Evolutionary conservation across 2,329 filamentous ascomycete species (phyloP).

Genomic region (Dissoconium aciculare): DNA sequence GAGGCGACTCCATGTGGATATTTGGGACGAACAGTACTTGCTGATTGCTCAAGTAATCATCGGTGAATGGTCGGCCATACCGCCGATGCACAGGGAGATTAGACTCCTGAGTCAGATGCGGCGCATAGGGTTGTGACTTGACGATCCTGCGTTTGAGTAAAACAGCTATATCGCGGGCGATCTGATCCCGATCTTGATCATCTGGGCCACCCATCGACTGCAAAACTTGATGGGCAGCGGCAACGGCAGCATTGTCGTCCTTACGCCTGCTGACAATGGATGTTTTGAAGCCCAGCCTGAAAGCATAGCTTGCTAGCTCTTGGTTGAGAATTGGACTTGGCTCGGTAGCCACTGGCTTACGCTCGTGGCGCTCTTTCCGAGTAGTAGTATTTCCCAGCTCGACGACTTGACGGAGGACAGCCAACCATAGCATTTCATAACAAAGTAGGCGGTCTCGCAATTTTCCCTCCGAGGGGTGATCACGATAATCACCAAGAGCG

Average conservation of each 20-base stretch:
- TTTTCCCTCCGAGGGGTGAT: constrained; percentile 1
- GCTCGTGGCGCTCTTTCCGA: constrained; percentile 5
- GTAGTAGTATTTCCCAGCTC: constrained; percentile 5
- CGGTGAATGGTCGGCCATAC: constrained; percentile 1
- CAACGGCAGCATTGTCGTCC: too few relatives aligned
- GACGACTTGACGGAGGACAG: constrained; percentile 7
- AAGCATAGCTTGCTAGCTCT: constrained; percentile 4
- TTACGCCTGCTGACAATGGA: too few relatives aligned
- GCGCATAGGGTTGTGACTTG: too few relatives aligned
- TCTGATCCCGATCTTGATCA: too few relatives aligned
- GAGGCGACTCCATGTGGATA: too few relatives aligned
- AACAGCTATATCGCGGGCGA: too few relatives aligned
- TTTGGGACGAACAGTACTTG: background rate
- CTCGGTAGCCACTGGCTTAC: constrained; percentile 5
- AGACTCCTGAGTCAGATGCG: too few relatives aligned
- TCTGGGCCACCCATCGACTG: too few relatives aligned
- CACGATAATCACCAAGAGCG: constrained; percentile 2
- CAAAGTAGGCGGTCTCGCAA: constrained; percentile 1
- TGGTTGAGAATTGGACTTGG: constrained; percentile 5
- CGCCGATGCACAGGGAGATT: too few relatives aligned
- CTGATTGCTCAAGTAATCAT: background rate
- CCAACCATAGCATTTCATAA: constrained; percentile 10
- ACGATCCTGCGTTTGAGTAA: too few relatives aligned
- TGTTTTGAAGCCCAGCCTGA: too few relatives aligned
- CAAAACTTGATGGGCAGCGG: too few relatives aligned